Evolutionary conservation across 495 filamentous ascomycete species (phyloP).

Genomic region (Podospora pseudoanserina): DNA sequence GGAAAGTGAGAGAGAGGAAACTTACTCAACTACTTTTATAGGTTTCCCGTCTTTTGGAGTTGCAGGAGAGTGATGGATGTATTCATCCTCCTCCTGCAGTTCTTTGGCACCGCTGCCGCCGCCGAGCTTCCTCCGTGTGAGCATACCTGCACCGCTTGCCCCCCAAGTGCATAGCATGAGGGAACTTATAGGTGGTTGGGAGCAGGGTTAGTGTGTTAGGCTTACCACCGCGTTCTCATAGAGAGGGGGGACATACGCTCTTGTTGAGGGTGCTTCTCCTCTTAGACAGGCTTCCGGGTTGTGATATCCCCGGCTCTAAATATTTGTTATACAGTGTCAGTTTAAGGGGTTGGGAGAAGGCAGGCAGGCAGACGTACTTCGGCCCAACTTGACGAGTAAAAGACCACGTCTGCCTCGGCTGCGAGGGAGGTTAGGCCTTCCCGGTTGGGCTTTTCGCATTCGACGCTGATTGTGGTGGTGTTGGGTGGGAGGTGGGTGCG

Average conservation of each 20-base stretch:
- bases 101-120: slow-evolving; percentile 13
- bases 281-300: slow-evolving; percentile 35
- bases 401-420: slow-evolving; percentile 61
- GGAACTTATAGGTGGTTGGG: slow-evolving; percentile 37
- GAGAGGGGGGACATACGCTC: slow-evolving; percentile 27
- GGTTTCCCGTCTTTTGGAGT: slow-evolving; percentile 34
- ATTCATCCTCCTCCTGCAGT: neutral
- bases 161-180: slow-evolving; percentile 68
- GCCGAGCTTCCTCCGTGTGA: slow-evolving; percentile 33
- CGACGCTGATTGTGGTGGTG: slow-evolving; percentile 53
- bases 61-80: slow-evolving; percentile 48
- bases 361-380: slow-evolving; percentile 43
- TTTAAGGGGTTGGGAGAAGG: neutral
- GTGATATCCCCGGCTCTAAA: slow-evolving; percentile 34
- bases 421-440: slow-evolving; percentile 59
- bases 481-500: slow-evolving; percentile 43
- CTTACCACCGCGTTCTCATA: neutral
- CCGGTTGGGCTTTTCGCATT: slow-evolving; percentile 65
- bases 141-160: slow-evolving; percentile 49
- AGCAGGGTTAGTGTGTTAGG: slow-evolving; percentile 9
- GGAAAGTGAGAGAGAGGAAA: slow-evolving; percentile 14
- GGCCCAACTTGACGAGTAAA: slow-evolving; percentile 69
- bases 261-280: slow-evolving; percentile 26
- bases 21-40: slow-evolving; percentile 60
- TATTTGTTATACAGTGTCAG: neutral